Base-by-base conservation (phyloP, 257 asterid species). In the Salvia rosmarinus region DNA sequence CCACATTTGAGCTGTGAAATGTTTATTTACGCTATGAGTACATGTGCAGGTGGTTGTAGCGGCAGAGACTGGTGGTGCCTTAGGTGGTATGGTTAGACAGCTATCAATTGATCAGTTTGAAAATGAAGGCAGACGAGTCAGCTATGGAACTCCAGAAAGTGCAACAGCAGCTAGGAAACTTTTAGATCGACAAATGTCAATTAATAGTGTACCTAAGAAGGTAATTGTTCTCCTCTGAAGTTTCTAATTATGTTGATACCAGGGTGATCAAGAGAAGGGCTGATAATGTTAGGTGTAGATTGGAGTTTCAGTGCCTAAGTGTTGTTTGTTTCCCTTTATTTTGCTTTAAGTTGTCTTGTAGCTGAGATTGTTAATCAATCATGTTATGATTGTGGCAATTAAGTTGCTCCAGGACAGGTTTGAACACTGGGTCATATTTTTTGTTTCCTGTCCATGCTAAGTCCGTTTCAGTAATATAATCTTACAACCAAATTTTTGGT, bases 131-230 rank as follows among this genome's bases (percentile, higher is more conserved):
- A 84, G 95, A 76, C 82, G 88, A 40, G 97, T 92, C 69, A 85
- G 98, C 76, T 90, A 92, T 70, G 98, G 98, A 71, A 90, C 97
- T 61, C 98, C 98, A 52, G 98, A 92, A 81, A 92, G 81, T 88
- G 97, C 98, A 64, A 88, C 96, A 75, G 98, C 97, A 13, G 98
- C 98, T 46, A 90, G 97, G 80, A 92, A 88, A 82, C 93, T 92
- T 50, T 84, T 92, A 78, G 97, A 92, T 81, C 86, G 98, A 49
- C 98, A 92, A 77, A 92, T 90, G 96, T 92, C 98, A 59, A 87
- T 90, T 73, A 88, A 81, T 75, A 92, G 93, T 82, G 89, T 92
- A 65, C 95, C 98, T 32, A 92, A 92, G 88, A 92, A 92, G 97
- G 98, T 90, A 70, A 13, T 8, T 64, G 54, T 74, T 65, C 11